Percentiles rank a stretch among this genome's conserved stretches.
Conservation (phyloP, 306 rosid species). For the Luffa acutangula region DNA sequence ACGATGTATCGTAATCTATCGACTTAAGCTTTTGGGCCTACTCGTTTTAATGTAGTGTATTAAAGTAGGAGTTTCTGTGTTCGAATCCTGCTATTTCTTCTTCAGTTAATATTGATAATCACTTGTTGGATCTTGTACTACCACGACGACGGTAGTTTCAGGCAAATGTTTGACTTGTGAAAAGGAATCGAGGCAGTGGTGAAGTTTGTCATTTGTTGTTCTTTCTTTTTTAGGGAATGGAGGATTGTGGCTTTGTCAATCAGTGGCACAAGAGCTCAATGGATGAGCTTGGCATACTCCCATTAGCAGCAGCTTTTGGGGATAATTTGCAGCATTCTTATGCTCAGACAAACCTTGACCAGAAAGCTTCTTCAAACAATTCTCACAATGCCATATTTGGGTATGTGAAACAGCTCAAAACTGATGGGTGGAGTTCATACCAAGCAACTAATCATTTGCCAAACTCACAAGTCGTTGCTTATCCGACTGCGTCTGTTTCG, state of each 20-base stretch:
- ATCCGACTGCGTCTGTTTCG: slow-evolving; percentile 39
- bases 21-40: neutral
- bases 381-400: slow-evolving; percentile 25
- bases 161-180: neutral
- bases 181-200: neutral
- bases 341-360: slow-evolving; percentile 28
- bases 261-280: slow-evolving; percentile 54
- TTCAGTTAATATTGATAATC: neutral
- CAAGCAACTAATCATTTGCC: slow-evolving; percentile 16
- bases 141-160: neutral
- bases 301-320: slow-evolving; percentile 42
- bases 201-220: neutral
- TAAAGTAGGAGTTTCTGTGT: neutral
- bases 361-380: slow-evolving; percentile 26
- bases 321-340: slow-evolving; percentile 45
- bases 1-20: neutral
- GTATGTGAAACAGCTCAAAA: slow-evolving; percentile 38
- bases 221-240: slow-evolving; percentile 41
- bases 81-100: neutral
- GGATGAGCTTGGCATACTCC: slow-evolving; percentile 35
- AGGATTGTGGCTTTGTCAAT: slow-evolving; percentile 43
- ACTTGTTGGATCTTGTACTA: neutral
- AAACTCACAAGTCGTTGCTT: slow-evolving; percentile 29
- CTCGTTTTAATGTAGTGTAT: neutral
- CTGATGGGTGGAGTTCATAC: slow-evolving; percentile 38